Conservation (phyloP, 495 filamentous ascomycete species). For the Cercophora sp. region DNA sequence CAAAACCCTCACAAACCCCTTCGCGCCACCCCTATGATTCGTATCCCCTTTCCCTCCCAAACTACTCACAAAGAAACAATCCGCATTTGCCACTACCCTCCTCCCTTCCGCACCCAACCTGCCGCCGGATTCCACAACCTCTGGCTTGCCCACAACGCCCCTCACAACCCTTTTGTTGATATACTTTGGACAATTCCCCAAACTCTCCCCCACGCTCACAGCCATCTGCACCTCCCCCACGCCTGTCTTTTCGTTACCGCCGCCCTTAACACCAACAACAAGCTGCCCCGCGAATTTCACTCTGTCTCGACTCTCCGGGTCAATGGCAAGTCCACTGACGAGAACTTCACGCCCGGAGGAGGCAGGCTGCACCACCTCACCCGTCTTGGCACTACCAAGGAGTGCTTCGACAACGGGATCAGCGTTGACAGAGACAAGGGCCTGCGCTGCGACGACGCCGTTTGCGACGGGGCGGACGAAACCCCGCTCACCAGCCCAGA, state of each 20-base stretch:
- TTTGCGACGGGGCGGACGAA: constrained; percentile 57
- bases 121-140: not conserved
- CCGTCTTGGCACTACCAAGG: constrained; percentile 35
- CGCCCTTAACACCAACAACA: constrained; percentile 48
- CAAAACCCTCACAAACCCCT: constrained; percentile 66
- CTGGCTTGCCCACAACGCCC: constrained; percentile 37
- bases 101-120: constrained; percentile 48
- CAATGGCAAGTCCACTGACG: constrained; percentile 61
- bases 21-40: constrained; percentile 74
- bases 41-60: constrained; percentile 63
- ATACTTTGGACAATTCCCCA: constrained; percentile 84
- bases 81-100: constrained; percentile 58
- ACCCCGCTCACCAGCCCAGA: constrained; percentile 68
- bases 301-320: constrained; percentile 60
- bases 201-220: constrained; percentile 61
- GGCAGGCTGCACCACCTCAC: constrained; percentile 29
- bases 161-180: constrained; percentile 57
- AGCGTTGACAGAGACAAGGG: constrained; percentile 51
- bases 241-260: constrained; percentile 21
- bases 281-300: constrained; percentile 66
- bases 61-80: constrained; percentile 73
- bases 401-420: constrained; percentile 64
- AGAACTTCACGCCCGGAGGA: constrained; percentile 31
- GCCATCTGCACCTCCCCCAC: constrained; percentile 60
- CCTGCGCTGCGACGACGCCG: constrained; percentile 56